Conservation (phyloP, 352 stramenopile species). For the Aphanomyces invadans region DNA sequence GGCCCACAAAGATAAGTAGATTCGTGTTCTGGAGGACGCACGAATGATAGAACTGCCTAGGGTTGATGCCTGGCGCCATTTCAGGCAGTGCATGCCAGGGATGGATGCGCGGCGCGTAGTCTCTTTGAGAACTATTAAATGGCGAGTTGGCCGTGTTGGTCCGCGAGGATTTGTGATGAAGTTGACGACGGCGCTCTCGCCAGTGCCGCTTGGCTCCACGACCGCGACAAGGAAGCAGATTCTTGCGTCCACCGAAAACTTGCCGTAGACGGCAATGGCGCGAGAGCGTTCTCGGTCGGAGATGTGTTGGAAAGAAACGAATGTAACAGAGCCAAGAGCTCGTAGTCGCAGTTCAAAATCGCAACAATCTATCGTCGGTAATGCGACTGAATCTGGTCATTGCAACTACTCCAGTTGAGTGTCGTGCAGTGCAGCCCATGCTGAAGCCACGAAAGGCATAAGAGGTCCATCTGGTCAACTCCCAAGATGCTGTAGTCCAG, state of each 20-base stretch:
- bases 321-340: not conserved
- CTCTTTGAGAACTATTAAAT: slow-evolving; percentile 6
- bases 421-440: too few relatives aligned
- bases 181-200: slow-evolving; percentile 19
- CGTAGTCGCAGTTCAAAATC: not conserved
- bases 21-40: slow-evolving; percentile 8
- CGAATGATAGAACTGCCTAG: not conserved
- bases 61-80: not conserved
- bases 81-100: slow-evolving; percentile 19
- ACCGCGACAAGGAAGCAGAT: slow-evolving; percentile 3
- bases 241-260: slow-evolving; percentile 6
- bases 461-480: too few relatives aligned
- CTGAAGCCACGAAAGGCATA: too few relatives aligned
- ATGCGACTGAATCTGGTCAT: not conserved
- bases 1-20: slow-evolving; percentile 18
- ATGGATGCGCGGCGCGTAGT: slow-evolving; percentile 9
- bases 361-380: not conserved
- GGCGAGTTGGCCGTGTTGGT: slow-evolving; percentile 12
- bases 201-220: slow-evolving; percentile 14
- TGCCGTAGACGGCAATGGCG: slow-evolving; percentile 1
- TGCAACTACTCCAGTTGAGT: not conserved
- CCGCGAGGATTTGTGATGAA: slow-evolving; percentile 9
- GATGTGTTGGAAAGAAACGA: not conserved
- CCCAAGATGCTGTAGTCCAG: too few relatives aligned
- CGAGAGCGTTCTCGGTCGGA: not conserved